Evolutionary conservation across 768 basidiomycete species (phyloP).

Genomic region (Termitomyces sp.): DNA sequence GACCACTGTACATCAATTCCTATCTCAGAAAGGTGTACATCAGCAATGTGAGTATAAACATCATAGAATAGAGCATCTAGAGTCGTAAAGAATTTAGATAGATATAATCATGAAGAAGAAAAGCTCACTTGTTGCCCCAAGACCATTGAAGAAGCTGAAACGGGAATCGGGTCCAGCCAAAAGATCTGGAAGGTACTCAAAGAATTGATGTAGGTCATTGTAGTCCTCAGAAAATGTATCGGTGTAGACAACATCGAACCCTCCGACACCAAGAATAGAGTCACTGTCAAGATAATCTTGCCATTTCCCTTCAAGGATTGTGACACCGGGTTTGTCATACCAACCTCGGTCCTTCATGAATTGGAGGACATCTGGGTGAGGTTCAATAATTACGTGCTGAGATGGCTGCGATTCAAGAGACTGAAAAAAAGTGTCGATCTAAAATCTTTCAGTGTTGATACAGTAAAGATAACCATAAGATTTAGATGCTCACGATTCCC

Average conservation of each 20-base stretch:
- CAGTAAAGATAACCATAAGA: neutral
- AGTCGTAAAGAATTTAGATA: conserved; percentile 3
- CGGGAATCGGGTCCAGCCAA: conserved; percentile 68
- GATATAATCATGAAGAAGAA: neutral
- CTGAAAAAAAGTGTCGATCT: conserved; percentile 88
- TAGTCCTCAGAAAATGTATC: conserved; percentile 94
- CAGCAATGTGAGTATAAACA: conserved; percentile 81
- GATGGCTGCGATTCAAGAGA: conserved; percentile 49
- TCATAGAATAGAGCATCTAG: conserved; percentile 89
- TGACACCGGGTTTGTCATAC: conserved; percentile 72
- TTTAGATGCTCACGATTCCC: conserved; percentile 62
- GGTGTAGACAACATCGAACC: conserved; percentile 86
- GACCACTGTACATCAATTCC: conserved; percentile 80
- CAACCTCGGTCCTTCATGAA: conserved; percentile 76
- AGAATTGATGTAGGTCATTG: conserved; percentile 73
- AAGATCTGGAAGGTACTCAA: conserved; percentile 73
- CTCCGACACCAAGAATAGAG: conserved; percentile 55
- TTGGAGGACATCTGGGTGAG: conserved; percentile 86
- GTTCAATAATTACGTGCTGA: conserved; percentile 87
- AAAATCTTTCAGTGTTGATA: conserved; percentile 2
- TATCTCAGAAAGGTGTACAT: conserved; percentile 77
- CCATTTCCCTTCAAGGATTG: conserved; percentile 88
- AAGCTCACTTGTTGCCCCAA: conserved; percentile 84
- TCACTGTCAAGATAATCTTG: conserved; percentile 73
- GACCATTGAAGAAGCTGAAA: conserved; percentile 95